Percentiles rank a stretch among this genome's conserved stretches.
phyloP scores from a whole-genome alignment of 768 basidiomycete species.

The Phaeotremella fagi region DNA sequence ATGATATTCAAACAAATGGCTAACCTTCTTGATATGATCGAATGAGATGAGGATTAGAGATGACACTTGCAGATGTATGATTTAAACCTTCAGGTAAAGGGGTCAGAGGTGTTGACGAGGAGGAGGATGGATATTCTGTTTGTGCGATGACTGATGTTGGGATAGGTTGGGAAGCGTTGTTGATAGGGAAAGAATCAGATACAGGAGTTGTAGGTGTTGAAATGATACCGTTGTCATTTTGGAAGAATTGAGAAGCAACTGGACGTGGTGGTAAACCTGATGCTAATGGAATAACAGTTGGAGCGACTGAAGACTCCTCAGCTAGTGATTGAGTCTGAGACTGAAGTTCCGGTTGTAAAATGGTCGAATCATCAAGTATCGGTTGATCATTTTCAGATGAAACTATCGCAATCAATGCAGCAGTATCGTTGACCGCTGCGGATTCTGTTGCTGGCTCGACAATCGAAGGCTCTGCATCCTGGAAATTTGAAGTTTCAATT shows the following conservation, averaged over 20 bases:
- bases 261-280: too few species aligned
- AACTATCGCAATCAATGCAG: slow-evolving; percentile 6
- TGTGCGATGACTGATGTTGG: not conserved
- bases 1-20: too few species aligned
- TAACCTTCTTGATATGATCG: slow-evolving; percentile 36
- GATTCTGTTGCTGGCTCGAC: slow-evolving; percentile 9
- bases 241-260: too few species aligned
- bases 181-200: not conserved
- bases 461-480: not conserved
- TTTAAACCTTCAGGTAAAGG: slow-evolving; percentile 36
- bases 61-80: slow-evolving; percentile 33
- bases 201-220: not conserved
- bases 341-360: too few species aligned
- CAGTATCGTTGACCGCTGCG: too few species aligned
- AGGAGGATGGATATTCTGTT: not conserved
- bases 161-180: not conserved
- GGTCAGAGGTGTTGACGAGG: not conserved
- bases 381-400: slow-evolving; percentile 24
- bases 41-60: slow-evolving; percentile 31
- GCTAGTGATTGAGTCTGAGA: too few species aligned
- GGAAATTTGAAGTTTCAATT: not conserved
- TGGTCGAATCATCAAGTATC: too few species aligned
- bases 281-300: too few species aligned
- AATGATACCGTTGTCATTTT: not conserved
- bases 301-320: too few species aligned